Evolutionary conservation across 2,329 filamentous ascomycete species (phyloP).

Genomic region (Fusarium haematococcum): DNA sequence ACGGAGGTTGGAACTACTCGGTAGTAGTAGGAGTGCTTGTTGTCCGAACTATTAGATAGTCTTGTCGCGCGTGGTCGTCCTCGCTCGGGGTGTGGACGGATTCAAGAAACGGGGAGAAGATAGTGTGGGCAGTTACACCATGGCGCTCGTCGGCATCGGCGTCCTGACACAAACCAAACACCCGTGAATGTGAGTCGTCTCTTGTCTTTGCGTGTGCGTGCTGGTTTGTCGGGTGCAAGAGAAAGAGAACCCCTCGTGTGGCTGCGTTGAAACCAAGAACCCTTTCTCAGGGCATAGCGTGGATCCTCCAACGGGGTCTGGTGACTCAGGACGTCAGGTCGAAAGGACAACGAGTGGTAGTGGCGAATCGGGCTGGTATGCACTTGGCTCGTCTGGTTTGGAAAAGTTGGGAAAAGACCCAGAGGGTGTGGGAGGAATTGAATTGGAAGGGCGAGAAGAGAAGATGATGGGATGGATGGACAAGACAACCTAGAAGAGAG

Average conservation of each 20-base stretch:
- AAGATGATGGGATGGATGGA: constrained; percentile 23
- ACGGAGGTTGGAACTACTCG: constrained; percentile 27
- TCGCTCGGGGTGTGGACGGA: constrained; percentile 32
- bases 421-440: constrained; percentile 42
- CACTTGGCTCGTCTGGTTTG: constrained; percentile 39
- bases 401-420: constrained; percentile 39
- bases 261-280: constrained; percentile 39
- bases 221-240: constrained; percentile 17
- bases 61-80: constrained; percentile 25
- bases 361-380: constrained; percentile 46
- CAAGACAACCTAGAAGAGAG: constrained; percentile 32
- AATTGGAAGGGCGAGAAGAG: constrained; percentile 33
- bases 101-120: constrained; percentile 38
- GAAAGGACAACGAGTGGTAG: constrained; percentile 43
- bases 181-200: constrained; percentile 26
- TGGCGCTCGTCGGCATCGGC: constrained; percentile 37
- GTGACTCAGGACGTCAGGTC: constrained; percentile 44
- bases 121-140: constrained; percentile 43
- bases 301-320: constrained; percentile 39
- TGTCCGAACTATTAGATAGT: constrained; percentile 11
- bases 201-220: constrained; percentile 23
- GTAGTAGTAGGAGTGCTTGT: constrained; percentile 30
- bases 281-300: constrained; percentile 43
- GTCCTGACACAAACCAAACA: constrained; percentile 38
- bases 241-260: constrained; percentile 39